Conservation (phyloP, 116 monocot genomes). For the Papilionanthe hybrid region DNA sequence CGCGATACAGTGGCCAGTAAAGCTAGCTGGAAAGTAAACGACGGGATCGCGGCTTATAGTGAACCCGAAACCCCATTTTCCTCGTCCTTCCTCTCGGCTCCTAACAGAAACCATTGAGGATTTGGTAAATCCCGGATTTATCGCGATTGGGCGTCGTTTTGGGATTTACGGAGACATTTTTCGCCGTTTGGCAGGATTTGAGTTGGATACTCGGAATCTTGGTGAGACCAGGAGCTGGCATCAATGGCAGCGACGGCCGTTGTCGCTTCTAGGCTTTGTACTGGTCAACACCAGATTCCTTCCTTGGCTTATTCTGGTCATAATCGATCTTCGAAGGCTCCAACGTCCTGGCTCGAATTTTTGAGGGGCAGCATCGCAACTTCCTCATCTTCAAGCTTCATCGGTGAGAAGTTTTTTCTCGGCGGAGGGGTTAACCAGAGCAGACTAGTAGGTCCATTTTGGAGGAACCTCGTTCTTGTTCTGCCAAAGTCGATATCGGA, state of each 20-base stretch:
- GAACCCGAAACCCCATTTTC: too few relatives aligned
- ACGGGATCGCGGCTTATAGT: too few relatives aligned
- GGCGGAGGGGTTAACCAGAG: not conserved
- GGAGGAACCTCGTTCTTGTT: constrained; percentile 16
- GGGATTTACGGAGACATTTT: too few relatives aligned
- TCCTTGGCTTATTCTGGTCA: not conserved
- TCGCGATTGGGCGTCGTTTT: too few relatives aligned
- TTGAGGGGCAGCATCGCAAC: not conserved
- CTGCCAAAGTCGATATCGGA: constrained; percentile 72
- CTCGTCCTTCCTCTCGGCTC: too few relatives aligned
- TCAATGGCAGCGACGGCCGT: not conserved
- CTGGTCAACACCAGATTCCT: not conserved
- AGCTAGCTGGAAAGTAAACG: too few relatives aligned
- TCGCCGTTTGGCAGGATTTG: too few relatives aligned
- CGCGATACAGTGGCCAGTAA: too few relatives aligned
- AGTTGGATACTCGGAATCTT: too few relatives aligned
- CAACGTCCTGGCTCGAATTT: not conserved
- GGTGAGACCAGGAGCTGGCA: not conserved
- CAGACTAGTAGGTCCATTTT: not conserved
- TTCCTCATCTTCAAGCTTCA: not conserved
- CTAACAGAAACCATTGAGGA: too few relatives aligned
- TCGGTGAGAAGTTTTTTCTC: not conserved
- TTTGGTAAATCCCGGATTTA: too few relatives aligned
- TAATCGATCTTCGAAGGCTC: not conserved
- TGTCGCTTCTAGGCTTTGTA: constrained; percentile 1